Conservation (phyloP, 257 asterid species). For the Solanum commersonii region DNA sequence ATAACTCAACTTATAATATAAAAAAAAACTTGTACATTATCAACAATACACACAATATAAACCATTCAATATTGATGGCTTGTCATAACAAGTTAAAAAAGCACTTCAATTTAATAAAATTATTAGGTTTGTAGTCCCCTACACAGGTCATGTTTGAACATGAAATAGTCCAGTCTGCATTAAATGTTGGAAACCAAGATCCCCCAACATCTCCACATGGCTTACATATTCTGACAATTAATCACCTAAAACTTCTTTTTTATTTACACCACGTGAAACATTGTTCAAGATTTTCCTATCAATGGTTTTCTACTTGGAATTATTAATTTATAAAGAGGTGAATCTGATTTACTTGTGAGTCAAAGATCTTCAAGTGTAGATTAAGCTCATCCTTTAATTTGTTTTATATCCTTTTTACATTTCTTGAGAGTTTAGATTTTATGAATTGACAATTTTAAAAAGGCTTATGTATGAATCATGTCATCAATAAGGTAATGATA, state of each 20-base stretch:
- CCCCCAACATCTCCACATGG: conserved; percentile 57
- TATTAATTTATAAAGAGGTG: background rate
- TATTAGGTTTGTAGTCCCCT: conserved; percentile 27
- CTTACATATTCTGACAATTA: conserved; percentile 26
- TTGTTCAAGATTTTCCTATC: conserved; percentile 1
- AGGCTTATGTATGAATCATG: background rate
- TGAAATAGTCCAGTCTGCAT: conserved; percentile 36
- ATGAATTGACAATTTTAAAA: background rate
- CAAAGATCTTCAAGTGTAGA: conserved; percentile 25
- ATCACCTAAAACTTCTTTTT: background rate
- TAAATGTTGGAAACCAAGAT: conserved; percentile 30
- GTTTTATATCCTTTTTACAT: background rate
- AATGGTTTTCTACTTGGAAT: background rate
- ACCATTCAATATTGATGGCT: conserved; percentile 7
- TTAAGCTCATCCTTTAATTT: background rate
- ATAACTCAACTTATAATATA: background rate
- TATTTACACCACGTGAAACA: background rate
- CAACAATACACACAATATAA: background rate
- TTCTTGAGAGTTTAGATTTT: background rate
- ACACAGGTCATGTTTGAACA: conserved; percentile 30
- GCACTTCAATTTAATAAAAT: background rate
- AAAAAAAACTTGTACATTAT: too few relatives aligned
- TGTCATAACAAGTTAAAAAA: conserved; percentile 9
- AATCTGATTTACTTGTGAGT: conserved; percentile 19
- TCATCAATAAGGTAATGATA: background rate